A percentile compares a stretch with the other conserved stretches of the same genome.
phyloP scores from a whole-genome alignment of 306 rosid species.

The Quillaja saponaria region DNA sequence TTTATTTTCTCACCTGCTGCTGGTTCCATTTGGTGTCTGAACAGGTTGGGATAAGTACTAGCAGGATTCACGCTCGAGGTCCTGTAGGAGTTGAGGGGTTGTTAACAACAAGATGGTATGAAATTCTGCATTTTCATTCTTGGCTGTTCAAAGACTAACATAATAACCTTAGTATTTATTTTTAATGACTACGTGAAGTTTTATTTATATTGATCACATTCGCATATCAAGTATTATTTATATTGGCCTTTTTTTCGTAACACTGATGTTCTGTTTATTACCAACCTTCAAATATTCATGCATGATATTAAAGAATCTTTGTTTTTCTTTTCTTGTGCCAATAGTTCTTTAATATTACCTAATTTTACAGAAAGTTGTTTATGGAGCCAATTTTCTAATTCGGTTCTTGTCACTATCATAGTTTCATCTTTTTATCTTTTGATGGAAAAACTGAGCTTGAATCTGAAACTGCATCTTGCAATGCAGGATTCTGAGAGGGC shows the following conservation, averaged over 20 bases:
- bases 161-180: background rate
- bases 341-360: background rate
- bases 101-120: constrained; percentile 80
- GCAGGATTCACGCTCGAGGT: constrained; percentile 86
- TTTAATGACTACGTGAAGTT: background rate
- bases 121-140: constrained; percentile 11
- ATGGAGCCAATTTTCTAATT: background rate
- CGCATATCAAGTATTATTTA: too few species aligned
- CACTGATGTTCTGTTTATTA: background rate
- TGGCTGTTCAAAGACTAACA: background rate
- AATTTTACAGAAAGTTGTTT: too few species aligned
- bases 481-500: constrained; percentile 87
- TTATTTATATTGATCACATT: too few species aligned
- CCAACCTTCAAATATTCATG: too few species aligned
- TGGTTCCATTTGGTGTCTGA: constrained; percentile 22
- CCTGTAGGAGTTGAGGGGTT: constrained; percentile 99
- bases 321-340: too few species aligned
- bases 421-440: background rate
- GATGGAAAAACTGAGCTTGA: background rate
- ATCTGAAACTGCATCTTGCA: constrained; percentile 9
- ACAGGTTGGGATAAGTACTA: constrained; percentile 81
- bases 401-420: background rate
- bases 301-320: too few species aligned
- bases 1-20: constrained; percentile 19
- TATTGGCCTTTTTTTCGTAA: too few species aligned